Evolutionary conservation across 805 yeast genomes (phyloP).

Genomic region (Starmera pachycereana): DNA sequence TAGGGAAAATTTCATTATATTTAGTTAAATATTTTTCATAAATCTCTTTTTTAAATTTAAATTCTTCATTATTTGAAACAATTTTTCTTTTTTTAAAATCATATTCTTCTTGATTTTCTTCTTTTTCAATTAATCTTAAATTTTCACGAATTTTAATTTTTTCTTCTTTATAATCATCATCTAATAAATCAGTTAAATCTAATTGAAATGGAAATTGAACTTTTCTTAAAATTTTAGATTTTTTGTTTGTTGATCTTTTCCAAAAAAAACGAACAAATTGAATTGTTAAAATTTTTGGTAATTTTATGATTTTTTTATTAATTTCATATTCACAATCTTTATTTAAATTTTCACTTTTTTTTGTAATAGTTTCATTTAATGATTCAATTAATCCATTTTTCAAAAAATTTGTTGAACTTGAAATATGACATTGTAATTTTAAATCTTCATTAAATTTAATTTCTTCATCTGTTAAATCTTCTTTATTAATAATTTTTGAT

Average conservation of each 20-base stretch:
- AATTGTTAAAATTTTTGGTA: constrained; percentile 82
- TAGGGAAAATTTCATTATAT: constrained; percentile 34
- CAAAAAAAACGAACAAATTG: constrained; percentile 94
- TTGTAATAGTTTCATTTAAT: constrained; percentile 67
- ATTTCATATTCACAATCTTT: constrained; percentile 65
- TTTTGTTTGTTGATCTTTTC: constrained; percentile 85
- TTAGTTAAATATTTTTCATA: constrained; percentile 40
- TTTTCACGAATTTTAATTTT: constrained; percentile 69
- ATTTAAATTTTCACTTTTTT: constrained; percentile 60
- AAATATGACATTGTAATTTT: constrained; percentile 85
- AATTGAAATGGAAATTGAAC: constrained; percentile 92
- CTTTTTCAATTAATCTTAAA: constrained; percentile 66
- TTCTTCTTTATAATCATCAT: constrained; percentile 59
- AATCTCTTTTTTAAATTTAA: constrained; percentile 35
- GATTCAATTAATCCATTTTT: constrained; percentile 75
- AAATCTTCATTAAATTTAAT: constrained; percentile 45
- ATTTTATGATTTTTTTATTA: constrained; percentile 46
- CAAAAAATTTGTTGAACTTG: constrained; percentile 74
- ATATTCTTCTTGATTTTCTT: constrained; percentile 58
- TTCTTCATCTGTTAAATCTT: constrained; percentile 38
- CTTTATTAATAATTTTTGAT: constrained; percentile 51
- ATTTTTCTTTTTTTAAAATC: constrained; percentile 50
- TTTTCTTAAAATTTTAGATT: constrained; percentile 87
- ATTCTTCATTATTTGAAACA: constrained; percentile 42
- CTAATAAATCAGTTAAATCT: constrained; percentile 79